phyloP scores from a whole-genome alignment of 1,284 basidiomycete species.

The Retiboletus flavoniger region DNA sequence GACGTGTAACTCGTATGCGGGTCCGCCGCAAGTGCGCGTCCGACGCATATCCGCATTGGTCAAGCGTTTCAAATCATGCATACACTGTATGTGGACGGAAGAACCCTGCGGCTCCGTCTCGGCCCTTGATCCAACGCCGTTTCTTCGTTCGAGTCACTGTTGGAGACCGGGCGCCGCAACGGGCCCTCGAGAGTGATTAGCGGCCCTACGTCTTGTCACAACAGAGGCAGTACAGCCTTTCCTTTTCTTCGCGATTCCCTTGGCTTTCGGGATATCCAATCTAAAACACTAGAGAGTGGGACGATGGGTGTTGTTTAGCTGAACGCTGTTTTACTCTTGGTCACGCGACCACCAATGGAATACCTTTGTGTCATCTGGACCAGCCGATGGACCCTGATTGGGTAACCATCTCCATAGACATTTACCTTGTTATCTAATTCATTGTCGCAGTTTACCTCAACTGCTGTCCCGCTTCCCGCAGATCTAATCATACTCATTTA shows the following conservation, averaged over 20 bases:
- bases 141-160: not conserved
- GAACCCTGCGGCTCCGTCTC: not conserved
- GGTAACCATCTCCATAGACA: no score
- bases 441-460: no score
- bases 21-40: not conserved
- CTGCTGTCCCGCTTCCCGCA: no score
- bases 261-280: not conserved
- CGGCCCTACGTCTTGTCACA: not conserved
- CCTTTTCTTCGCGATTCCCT: not conserved
- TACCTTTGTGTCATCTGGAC: no score
- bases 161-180: not conserved
- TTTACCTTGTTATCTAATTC: no score
- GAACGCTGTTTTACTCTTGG: no score
- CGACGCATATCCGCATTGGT: not conserved
- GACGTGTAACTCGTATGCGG: not conserved
- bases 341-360: no score
- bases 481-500: no score
- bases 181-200: not conserved
- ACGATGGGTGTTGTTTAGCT: no score
- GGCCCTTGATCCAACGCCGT: not conserved
- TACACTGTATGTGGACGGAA: not conserved
- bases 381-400: no score
- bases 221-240: not conserved
- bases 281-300: no score
- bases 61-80: not conserved